Evolutionary conservation across 192 early-diverging fungal genomes (phyloP).

Genomic region (Chytriomyces sp.): DNA sequence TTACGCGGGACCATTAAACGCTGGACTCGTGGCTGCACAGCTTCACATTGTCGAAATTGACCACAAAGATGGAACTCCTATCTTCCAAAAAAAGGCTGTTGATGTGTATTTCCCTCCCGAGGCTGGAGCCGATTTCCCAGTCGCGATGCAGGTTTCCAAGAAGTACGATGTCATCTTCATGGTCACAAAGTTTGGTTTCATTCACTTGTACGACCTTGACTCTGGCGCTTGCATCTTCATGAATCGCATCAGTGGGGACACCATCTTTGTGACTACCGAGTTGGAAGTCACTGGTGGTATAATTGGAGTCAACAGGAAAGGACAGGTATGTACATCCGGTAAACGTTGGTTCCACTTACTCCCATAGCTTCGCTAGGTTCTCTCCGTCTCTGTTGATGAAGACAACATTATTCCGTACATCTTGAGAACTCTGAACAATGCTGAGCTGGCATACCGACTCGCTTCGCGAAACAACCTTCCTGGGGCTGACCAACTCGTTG

Average conservation of each 20-base stretch:
- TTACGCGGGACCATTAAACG: too few species aligned
- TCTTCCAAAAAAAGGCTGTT: conserved; percentile 85
- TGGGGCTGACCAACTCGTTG: conserved; percentile 90
- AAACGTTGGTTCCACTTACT: background rate
- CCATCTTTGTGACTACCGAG: conserved; percentile 97
- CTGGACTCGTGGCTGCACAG: conserved; percentile 35
- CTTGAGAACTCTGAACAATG: conserved; percentile 76
- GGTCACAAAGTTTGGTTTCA: conserved; percentile 97
- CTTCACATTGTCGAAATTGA: conserved; percentile 96
- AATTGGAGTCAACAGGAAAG: conserved; percentile 94
- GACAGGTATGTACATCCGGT: conserved; percentile 63
- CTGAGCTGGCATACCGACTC: conserved; percentile 86
- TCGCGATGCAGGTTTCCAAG: conserved; percentile 92
- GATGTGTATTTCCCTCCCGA: conserved; percentile 98
- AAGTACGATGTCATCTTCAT: conserved; percentile 95
- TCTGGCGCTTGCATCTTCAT: conserved; percentile 93
- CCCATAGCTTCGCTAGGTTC: conserved; percentile 60
- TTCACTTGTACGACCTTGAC: conserved; percentile 97
- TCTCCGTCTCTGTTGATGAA: conserved; percentile 93
- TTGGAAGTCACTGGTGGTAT: conserved; percentile 83
- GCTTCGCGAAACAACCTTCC: conserved; percentile 88
- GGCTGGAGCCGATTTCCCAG: conserved; percentile 92
- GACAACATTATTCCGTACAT: conserved; percentile 90
- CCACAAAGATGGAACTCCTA: conserved; percentile 88
- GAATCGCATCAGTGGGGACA: conserved; percentile 96